phyloP scores from a whole-genome alignment of 2,329 filamentous ascomycete species.

The Monosporascus sp. region DNA sequence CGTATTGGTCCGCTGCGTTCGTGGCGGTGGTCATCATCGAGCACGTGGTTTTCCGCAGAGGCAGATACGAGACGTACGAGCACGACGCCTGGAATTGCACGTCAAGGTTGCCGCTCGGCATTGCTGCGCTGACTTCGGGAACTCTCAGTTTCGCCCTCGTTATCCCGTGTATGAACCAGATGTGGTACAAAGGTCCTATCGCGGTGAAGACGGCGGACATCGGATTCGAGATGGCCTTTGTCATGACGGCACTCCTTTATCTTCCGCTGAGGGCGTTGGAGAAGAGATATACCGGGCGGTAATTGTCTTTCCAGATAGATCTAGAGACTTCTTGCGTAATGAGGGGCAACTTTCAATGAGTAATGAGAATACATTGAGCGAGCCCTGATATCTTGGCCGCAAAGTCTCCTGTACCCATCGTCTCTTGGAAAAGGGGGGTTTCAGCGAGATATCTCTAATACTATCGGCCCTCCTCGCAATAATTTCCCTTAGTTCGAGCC shows the following conservation, averaged over 20 bases:
- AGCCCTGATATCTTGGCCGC: no score
- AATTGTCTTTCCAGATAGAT: not conserved
- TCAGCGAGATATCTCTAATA: no score
- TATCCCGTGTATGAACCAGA: slow-evolving; percentile 55
- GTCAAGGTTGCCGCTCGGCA: slow-evolving; percentile 32
- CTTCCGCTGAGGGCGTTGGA: slow-evolving; percentile 36
- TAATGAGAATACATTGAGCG: not conserved
- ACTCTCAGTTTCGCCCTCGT: slow-evolving; percentile 40
- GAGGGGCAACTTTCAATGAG: not conserved
- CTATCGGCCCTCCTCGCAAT: no score
- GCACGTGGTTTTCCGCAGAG: slow-evolving; percentile 32
- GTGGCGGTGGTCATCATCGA: slow-evolving; percentile 42
- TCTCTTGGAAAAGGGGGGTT: no score
- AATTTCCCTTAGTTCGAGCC: no score
- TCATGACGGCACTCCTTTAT: slow-evolving; percentile 38
- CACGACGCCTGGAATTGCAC: slow-evolving; percentile 32
- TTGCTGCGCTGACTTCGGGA: slow-evolving; percentile 33
- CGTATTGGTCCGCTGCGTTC: slow-evolving; percentile 54
- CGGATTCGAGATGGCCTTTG: slow-evolving; percentile 60
- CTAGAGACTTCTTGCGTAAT: not conserved
- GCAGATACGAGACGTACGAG: slow-evolving; percentile 29
- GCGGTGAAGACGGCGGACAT: slow-evolving; percentile 57
- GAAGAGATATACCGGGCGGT: slow-evolving; percentile 24
- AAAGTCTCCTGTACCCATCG: no score
- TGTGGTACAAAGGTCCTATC: slow-evolving; percentile 58